A percentile compares a stretch with the other conserved stretches of the same genome.
phyloP scores from a whole-genome alignment of 2,329 filamentous ascomycete genomes.

The Trichophyton equinum region DNA sequence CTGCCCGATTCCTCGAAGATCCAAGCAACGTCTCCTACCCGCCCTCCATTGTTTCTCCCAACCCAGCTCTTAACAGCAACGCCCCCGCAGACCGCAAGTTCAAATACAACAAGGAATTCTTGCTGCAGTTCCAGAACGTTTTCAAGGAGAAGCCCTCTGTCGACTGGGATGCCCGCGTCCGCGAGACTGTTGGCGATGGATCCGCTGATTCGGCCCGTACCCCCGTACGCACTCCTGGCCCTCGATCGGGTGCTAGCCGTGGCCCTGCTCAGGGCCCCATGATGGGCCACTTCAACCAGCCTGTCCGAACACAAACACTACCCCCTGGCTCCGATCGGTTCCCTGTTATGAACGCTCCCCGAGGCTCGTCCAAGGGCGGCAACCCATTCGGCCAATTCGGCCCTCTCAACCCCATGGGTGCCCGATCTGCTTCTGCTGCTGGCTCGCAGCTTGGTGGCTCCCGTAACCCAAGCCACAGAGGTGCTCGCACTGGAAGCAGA shows the following conservation, averaged over 20 bases:
- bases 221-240: conserved; percentile 18
- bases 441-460: conserved; percentile 54
- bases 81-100: conserved; percentile 68
- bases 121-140: conserved; percentile 89
- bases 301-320: conserved; percentile 43
- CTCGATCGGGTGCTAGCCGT: conserved; percentile 6
- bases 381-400: conserved; percentile 50
- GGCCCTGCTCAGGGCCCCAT: conserved; percentile 34
- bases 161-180: conserved; percentile 82
- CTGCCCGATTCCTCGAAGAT: conserved; percentile 73
- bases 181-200: conserved; percentile 69
- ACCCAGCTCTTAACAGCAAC: conserved; percentile 69
- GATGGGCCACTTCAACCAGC: conserved; percentile 57
- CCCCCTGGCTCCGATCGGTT: conserved; percentile 45
- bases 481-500: conserved; percentile 39
- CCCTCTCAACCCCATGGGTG: conserved; percentile 47
- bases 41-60: conserved; percentile 70
- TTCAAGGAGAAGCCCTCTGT: conserved; percentile 94
- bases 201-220: conserved; percentile 48
- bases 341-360: conserved; percentile 45
- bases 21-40: conserved; percentile 73
- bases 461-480: conserved; percentile 54
- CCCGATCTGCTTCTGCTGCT: conserved; percentile 42
- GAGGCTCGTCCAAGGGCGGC: conserved; percentile 27
- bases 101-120: conserved; percentile 89